Base-by-base conservation (phyloP, 192 early-diverging fungal genomes). In the Pilobolus umbonatus region DNA sequence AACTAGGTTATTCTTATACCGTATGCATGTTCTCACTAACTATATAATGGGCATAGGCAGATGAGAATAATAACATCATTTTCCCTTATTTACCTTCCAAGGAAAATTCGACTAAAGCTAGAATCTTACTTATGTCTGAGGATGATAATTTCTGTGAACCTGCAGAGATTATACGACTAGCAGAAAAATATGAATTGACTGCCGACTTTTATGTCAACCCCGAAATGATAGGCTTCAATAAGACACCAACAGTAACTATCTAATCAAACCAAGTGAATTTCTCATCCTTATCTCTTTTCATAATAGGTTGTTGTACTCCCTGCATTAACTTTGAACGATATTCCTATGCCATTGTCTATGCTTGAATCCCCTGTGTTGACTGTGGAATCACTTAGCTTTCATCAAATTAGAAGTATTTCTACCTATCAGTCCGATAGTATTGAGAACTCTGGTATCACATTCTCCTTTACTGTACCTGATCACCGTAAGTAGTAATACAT, bases 381-480 rank as follows among this genome's bases (percentile, higher is more conserved):
- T 7, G 57, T 76, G 0, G 29, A 26, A 8, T 47, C 62, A 2
- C 22, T 21, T 5, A 65, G 67, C 25, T 36, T 28, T 19, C 46
- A 42, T 5, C 47, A 26, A 19, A 66, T 67, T 8, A 65, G 60
- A 2, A 64, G 34, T 26, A 56, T 44, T 9, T 55, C 53, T 2
- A 69, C 64, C 1, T 15, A 59, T 0, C 24, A 57, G 21, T 65
- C 59, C 48, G 43, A 67, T 8, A 50, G 57, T 21, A 26, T 69
- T 19, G 38, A 55, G 19, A 64, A 71, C 4, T 21, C 39, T 2
- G 48, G 60, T 34, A 48, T 60, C 55, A 65, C 60, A 32, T 55
- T 56, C 24, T 46, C 61, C 36, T 73, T 75, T 45, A 66, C 60
- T 9, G 77, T 75, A 0, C 77, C 73, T 2, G 63, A 67, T 32